Conservation (phyloP, 2,329 filamentous ascomycete species). For the Celoporthe dispersa region DNA sequence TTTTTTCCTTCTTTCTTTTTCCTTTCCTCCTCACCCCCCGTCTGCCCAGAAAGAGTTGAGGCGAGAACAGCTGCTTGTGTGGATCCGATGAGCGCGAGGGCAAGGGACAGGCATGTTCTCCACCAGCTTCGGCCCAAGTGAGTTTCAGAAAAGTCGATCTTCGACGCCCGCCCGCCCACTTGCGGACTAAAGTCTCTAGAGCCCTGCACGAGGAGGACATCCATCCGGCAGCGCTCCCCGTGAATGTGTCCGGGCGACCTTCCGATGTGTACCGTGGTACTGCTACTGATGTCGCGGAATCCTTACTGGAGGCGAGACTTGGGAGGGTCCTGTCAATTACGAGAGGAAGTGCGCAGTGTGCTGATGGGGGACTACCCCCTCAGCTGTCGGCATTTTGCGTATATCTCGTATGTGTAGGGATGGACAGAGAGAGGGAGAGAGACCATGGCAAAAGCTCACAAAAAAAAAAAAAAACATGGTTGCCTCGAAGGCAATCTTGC, state of each 20-base stretch:
- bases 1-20: neutral
- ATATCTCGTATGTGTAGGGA: neutral
- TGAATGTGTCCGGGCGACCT: neutral
- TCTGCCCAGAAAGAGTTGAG: neutral
- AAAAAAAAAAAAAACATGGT: neutral
- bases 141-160: slow-evolving; percentile 17
- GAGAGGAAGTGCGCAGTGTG: neutral
- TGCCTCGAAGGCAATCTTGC: neutral
- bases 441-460: neutral
- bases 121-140: slow-evolving; percentile 6
- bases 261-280: neutral
- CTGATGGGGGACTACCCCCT: neutral
- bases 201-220: neutral
- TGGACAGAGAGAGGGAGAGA: too few relatives aligned
- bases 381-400: neutral
- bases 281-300: neutral
- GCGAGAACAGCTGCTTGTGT: slow-evolving; percentile 5
- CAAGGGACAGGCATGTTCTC: neutral
- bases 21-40: neutral
- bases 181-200: neutral
- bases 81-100: slow-evolving; percentile 7
- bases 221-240: neutral
- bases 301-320: neutral
- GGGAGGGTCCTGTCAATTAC: neutral
- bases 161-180: neutral